These are phyloP conservation scores for Cladosporium colombiae DNA, from an alignment of 2,329 filamentous ascomycete species.

Conservation along the genomic window DNA sequence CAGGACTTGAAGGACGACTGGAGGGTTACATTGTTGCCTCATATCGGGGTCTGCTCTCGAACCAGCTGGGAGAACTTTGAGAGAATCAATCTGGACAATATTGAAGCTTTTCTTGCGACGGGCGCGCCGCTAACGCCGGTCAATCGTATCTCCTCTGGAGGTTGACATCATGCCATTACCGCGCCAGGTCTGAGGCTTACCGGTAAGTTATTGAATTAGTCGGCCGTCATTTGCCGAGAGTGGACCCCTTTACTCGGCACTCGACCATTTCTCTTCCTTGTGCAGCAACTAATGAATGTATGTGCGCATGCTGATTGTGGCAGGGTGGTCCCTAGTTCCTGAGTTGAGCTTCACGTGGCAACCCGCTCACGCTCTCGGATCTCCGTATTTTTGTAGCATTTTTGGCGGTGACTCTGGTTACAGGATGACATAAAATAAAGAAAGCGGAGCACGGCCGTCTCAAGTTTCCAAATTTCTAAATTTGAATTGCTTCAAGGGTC, in stretches of 20 bases:
- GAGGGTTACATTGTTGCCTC: conserved; percentile 32
- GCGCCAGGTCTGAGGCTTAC: not conserved
- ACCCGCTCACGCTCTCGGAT: not conserved
- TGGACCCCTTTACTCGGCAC: not conserved
- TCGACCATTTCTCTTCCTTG: not conserved
- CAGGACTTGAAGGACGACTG: conserved; percentile 45
- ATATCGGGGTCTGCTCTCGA: not conserved
- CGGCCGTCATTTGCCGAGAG: not conserved
- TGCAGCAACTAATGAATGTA: not conserved
- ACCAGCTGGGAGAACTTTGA: conserved; percentile 8
- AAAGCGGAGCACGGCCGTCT: not conserved
- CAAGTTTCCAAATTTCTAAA: not conserved
- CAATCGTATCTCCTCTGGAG: not conserved
- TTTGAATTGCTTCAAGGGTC: not conserved
- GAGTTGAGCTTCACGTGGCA: not conserved
- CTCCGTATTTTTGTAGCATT: not conserved
- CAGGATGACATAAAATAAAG: not conserved
- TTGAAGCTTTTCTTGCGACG: not conserved
- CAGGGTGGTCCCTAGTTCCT: not conserved
- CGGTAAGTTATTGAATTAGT: not conserved
- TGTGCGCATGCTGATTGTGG: not conserved
- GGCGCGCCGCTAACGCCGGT: not conserved
- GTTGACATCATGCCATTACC: not conserved
- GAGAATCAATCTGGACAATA: not conserved
- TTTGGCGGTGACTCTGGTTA: not conserved